These are phyloP conservation scores for Acidiella bohemica DNA, from an alignment of 495 filamentous ascomycete genomes.

Conservation along the genomic window DNA sequence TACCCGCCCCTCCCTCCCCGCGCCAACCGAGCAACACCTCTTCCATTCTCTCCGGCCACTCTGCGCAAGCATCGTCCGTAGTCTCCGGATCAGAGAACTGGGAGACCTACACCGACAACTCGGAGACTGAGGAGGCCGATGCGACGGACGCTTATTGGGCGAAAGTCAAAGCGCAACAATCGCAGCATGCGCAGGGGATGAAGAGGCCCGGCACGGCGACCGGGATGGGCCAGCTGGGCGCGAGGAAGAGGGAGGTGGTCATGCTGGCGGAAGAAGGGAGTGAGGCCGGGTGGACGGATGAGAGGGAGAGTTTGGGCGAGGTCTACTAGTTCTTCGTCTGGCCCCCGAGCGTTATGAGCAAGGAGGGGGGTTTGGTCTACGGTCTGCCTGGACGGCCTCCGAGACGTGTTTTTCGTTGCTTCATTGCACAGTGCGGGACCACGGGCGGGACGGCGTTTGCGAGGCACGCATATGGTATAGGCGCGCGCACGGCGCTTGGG, in stretches of 20 bases:
- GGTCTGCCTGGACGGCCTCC: too few relatives aligned
- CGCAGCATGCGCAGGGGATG: background rate
- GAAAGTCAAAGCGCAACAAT: constrained; percentile 39
- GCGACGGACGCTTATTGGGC: constrained; percentile 63
- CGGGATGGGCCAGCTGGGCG: constrained; percentile 21
- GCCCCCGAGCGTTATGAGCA: too few relatives aligned
- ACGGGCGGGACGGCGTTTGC: too few relatives aligned
- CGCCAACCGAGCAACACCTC: constrained; percentile 19
- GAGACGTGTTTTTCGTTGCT: too few relatives aligned
- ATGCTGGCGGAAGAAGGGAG: constrained; percentile 28
- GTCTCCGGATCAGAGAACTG: constrained; percentile 83
- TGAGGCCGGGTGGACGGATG: constrained; percentile 34
- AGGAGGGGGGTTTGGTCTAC: too few relatives aligned
- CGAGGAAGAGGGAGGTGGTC: constrained; percentile 18
- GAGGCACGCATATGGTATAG: too few relatives aligned
- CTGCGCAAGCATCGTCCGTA: constrained; percentile 42
- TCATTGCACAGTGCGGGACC: too few relatives aligned
- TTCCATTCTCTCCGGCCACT: constrained; percentile 4
- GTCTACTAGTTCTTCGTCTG: too few relatives aligned
- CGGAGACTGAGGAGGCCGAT: constrained; percentile 41
- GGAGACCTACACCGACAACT: constrained; percentile 79
- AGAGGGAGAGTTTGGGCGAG: too few relatives aligned
- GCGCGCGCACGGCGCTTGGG: too few relatives aligned
- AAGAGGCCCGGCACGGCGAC: constrained; percentile 32
- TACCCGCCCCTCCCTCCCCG: constrained; percentile 16